Conservation (phyloP, 305 asterid genomes). For the Fraxinus greggii region DNA sequence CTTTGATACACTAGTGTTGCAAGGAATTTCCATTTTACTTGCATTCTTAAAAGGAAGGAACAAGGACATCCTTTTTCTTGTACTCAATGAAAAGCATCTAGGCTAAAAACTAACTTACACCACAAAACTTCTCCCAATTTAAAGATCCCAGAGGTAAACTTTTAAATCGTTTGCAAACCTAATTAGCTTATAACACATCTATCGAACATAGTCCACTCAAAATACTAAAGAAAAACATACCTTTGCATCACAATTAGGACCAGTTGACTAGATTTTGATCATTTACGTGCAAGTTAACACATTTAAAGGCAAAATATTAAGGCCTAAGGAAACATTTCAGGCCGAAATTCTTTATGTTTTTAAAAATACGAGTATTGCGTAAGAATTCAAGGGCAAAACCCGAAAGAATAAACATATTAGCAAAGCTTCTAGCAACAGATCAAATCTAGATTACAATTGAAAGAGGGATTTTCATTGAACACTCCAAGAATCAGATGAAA, state of each 20-base stretch:
- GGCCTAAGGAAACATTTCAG: not conserved
- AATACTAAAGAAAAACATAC: not conserved
- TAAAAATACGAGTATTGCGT: not conserved
- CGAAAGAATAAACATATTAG: conserved; percentile 10
- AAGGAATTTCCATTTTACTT: not conserved
- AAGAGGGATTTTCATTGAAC: not conserved
- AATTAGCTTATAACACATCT: not conserved
- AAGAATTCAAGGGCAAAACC: conserved; percentile 9
- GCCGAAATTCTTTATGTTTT: not conserved
- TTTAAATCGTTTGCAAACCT: not conserved
- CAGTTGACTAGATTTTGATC: not conserved
- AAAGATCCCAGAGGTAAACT: not conserved
- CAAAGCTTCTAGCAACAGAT: not conserved
- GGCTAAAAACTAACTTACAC: not conserved
- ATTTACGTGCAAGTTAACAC: not conserved
- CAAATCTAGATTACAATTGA: not conserved
- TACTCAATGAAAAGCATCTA: not conserved
- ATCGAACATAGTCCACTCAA: not conserved
- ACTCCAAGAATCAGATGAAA: not conserved
- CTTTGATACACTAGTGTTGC: not conserved
- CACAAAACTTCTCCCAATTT: not conserved
- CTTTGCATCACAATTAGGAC: not conserved
- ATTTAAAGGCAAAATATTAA: not conserved
- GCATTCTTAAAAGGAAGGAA: not conserved
- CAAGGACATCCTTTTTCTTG: not conserved